Evolutionary conservation across 805 yeast genomes (phyloP).

Genomic region (Pichia nanzhaoensis): DNA sequence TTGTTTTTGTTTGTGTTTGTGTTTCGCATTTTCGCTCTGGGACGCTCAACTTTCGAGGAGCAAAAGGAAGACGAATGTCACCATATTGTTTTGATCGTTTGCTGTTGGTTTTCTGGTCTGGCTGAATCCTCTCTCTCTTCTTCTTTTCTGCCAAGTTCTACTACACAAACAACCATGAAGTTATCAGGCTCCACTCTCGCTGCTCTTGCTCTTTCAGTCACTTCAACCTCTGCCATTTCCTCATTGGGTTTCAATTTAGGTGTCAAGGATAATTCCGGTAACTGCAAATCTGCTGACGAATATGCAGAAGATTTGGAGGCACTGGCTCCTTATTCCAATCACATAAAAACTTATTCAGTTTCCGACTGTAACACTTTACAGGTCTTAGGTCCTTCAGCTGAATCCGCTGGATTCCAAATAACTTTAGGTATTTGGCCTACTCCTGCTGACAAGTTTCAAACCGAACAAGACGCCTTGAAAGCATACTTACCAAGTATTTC

Average conservation of each 20-base stretch:
- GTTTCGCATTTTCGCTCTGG: constrained; percentile 2
- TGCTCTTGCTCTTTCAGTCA: constrained; percentile 18
- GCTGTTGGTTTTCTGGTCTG: neutral
- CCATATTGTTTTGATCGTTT: too few species aligned
- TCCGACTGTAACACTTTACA: constrained; percentile 91
- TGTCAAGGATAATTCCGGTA: constrained; percentile 65
- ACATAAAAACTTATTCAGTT: constrained; percentile 82
- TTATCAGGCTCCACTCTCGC: constrained; percentile 21
- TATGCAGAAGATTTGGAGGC: constrained; percentile 60
- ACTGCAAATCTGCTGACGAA: constrained; percentile 69
- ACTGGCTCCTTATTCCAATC: constrained; percentile 51
- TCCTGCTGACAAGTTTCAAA: constrained; percentile 68
- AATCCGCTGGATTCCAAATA: constrained; percentile 64
- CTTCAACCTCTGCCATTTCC: constrained; percentile 21
- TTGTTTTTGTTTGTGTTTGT: constrained; percentile 1
- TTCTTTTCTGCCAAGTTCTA: neutral
- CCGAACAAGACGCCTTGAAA: constrained; percentile 67
- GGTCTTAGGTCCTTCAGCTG: constrained; percentile 81
- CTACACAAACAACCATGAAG: constrained; percentile 23
- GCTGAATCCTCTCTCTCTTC: neutral
- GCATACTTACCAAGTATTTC: constrained; percentile 68
- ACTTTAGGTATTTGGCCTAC: constrained; percentile 93
- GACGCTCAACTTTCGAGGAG: too few species aligned
- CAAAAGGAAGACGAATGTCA: too few species aligned
- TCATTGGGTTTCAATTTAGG: constrained; percentile 77